Conservation (phyloP, 2,329 filamentous ascomycete genomes). For the Apiospora saccharicola region DNA sequence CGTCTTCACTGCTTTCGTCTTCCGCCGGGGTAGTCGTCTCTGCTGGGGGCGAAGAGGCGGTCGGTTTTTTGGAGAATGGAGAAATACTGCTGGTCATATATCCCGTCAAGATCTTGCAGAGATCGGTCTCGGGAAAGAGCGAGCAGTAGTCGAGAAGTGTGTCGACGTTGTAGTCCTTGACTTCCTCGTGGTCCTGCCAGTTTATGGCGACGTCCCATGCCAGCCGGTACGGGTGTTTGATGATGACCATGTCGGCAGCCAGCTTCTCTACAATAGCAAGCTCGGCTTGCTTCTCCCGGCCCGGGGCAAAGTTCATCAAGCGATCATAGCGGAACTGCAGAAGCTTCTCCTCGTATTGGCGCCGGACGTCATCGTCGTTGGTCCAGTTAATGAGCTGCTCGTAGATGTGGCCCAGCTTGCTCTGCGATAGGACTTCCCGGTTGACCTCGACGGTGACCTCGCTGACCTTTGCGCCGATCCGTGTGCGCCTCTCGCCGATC, state of each 20-base stretch:
- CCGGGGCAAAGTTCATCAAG: conserved; percentile 71
- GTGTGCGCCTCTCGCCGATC: conserved; percentile 86
- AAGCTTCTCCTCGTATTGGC: conserved; percentile 89
- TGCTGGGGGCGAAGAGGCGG: conserved; percentile 30
- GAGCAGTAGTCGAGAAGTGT: conserved; percentile 82
- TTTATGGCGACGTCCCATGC: conserved; percentile 93
- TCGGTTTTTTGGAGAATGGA: conserved; percentile 68
- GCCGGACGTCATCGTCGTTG: conserved; percentile 81
- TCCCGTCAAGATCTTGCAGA: conserved; percentile 81
- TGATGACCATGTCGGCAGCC: conserved; percentile 93
- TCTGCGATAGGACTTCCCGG: conserved; percentile 79
- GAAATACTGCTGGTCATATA: conserved; percentile 86
- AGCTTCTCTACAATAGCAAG: conserved; percentile 76
- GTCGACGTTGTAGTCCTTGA: conserved; percentile 78
- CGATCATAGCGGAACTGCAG: conserved; percentile 82
- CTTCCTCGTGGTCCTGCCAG: conserved; percentile 81
- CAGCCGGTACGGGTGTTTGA: conserved; percentile 87
- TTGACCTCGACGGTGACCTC: conserved; percentile 90
- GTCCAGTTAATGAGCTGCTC: conserved; percentile 89
- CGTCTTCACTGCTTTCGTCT: conserved; percentile 64
- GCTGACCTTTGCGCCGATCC: conserved; percentile 82
- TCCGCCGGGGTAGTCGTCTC: conserved; percentile 47
- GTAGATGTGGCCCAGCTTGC: conserved; percentile 82
- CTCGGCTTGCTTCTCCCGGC: conserved; percentile 72
- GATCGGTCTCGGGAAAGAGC: conserved; percentile 84